These are phyloP conservation scores for Croton setiger DNA, from an alignment of 441 rosid genomes.

Conservation along the genomic window DNA sequence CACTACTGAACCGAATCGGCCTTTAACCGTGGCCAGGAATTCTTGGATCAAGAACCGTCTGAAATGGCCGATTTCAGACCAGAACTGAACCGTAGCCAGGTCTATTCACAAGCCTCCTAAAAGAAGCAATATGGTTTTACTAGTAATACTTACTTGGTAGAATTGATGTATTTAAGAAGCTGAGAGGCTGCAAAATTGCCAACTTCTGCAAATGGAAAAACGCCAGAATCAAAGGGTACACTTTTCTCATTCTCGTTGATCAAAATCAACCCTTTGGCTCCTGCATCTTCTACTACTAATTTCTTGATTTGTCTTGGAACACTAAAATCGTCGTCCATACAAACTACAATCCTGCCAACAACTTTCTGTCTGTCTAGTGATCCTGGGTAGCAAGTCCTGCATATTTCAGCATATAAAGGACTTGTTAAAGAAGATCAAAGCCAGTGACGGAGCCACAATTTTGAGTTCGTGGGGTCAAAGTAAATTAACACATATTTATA, in stretches of 20 bases:
- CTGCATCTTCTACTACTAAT: slow-evolving; percentile 62
- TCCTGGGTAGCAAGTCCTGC: slow-evolving; percentile 68
- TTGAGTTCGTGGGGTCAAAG: too few species aligned
- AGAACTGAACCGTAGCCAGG: too few species aligned
- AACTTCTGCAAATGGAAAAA: slow-evolving; percentile 56
- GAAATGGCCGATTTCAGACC: too few species aligned
- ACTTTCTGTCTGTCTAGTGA: slow-evolving; percentile 59
- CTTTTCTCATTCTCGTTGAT: slow-evolving; percentile 33
- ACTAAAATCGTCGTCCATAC: slow-evolving; percentile 34
- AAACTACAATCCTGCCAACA: slow-evolving; percentile 57
- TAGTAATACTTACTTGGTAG: slow-evolving; percentile 44
- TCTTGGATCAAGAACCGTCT: too few species aligned
- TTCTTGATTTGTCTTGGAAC: slow-evolving; percentile 41
- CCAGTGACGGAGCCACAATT: too few species aligned
- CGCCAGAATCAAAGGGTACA: slow-evolving; percentile 58
- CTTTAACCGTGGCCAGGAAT: too few species aligned
- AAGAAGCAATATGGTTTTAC: neutral
- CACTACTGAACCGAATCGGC: too few species aligned
- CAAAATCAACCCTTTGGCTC: slow-evolving; percentile 63
- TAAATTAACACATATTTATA: too few species aligned
- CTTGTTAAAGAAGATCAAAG: neutral
- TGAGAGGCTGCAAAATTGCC: slow-evolving; percentile 38
- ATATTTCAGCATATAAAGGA: neutral
- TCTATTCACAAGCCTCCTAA: neutral
- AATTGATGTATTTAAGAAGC: slow-evolving; percentile 53